Evolutionary conservation across 2,329 filamentous ascomycete genomes (phyloP).

Genomic region (Gaeumannomyces tritici): DNA sequence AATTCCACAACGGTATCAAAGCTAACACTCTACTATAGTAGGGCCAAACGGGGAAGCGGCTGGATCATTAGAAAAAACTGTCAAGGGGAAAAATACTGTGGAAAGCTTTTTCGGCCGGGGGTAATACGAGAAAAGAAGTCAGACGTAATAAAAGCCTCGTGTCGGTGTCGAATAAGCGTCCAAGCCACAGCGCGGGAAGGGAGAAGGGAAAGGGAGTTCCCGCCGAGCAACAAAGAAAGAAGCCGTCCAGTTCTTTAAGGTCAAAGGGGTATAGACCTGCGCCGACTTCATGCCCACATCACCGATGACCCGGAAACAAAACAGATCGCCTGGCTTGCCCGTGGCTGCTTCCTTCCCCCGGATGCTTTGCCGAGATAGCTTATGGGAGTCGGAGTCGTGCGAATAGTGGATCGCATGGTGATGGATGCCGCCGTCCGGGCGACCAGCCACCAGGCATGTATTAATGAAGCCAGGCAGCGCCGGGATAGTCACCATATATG

Average conservation of each 20-base stretch:
- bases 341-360: background rate
- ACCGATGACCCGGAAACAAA: background rate
- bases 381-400: background rate
- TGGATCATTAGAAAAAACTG: slow-evolving; percentile 3
- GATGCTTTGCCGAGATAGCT: background rate
- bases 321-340: background rate
- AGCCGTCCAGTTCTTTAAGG: background rate
- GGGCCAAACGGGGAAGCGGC: background rate
- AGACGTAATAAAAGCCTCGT: slow-evolving; percentile 1
- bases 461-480: background rate
- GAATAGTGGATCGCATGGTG: background rate
- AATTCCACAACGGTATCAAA: background rate
- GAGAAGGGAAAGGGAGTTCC: background rate
- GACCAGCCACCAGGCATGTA: background rate
- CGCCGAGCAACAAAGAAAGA: background rate
- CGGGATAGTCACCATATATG: slow-evolving; percentile 4
- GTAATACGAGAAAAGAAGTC: background rate
- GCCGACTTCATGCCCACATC: background rate
- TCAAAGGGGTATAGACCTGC: background rate
- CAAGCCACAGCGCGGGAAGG: background rate
- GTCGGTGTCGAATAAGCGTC: background rate
- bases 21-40: background rate
- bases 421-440: background rate
- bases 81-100: slow-evolving; percentile 1
- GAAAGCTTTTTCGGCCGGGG: background rate